Base-by-base conservation (phyloP, 768 basidiomycete species). In the Austroboletus festivus region DNA sequence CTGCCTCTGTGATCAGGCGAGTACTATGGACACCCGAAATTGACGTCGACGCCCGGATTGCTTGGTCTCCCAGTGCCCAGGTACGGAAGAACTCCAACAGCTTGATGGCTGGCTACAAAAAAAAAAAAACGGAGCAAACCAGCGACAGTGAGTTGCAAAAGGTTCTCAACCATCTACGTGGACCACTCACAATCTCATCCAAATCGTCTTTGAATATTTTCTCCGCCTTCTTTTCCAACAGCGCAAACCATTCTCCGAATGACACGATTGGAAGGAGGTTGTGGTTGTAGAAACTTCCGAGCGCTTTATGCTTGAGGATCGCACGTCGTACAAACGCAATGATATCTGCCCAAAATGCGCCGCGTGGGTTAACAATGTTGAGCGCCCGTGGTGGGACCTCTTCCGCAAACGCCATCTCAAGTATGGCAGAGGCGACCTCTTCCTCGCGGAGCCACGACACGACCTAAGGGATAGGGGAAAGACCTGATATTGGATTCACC, bases 361-460 rank as follows among this genome's bases (percentile, higher is more conserved):
- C 65, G 7, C 59, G 50, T 9, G 76, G 75, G 51, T 75, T 72
- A 0, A 71, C 58, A 3, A 77, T 49, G 51, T 77, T 70, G 48
- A 72, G 49, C 9, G 61, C 51, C 2, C 62, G 50, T 1, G 60
- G 61, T 1, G 52, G 40, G 0, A 57, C 50, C 1, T 38, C 56
- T 22, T 50, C 45, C 1, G 39, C 26, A 37, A 67, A 59, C 6
- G 61, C 62, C 3, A 59, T 41, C 50, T 73, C 64, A 8, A 71
- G 38, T 5, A 75, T 54, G 0, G 67, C 63, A 31, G 60, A 13
- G 0, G 74, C 71, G 0, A 69, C 75, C 3, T 65, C 58, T 51
- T 77, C 67, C 46, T 69, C 64, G 1, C 76, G 73, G 5, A 78
- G 39, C 77, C 75, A 77, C 0, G 73, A 73, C 15, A 73, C 59